Evolutionary conservation across 208 protist species (phyloP).

Genomic region (Trypanosoma rangeli): DNA sequence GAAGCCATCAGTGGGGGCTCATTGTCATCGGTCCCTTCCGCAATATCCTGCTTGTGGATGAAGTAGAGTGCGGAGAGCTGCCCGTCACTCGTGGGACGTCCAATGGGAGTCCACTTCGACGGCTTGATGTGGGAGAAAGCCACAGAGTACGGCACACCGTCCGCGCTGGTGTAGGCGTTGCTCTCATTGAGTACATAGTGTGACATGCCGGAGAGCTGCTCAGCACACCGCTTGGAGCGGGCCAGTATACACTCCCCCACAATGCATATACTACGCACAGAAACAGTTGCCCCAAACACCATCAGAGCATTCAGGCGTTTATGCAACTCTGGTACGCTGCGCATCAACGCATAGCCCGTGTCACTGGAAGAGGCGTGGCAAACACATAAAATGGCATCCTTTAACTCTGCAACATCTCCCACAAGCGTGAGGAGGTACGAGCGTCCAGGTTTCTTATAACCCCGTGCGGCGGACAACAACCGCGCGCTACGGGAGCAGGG

Average conservation of each 20-base stretch:
- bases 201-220: conserved; percentile 40
- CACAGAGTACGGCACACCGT: conserved; percentile 85
- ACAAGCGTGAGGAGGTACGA: conserved; percentile 68
- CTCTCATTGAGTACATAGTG: conserved; percentile 60
- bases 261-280: conserved; percentile 59
- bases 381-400: conserved; percentile 80
- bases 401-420: conserved; percentile 53
- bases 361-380: conserved; percentile 74
- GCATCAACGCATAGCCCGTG: conserved; percentile 54
- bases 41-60: conserved; percentile 35
- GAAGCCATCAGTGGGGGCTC: not conserved
- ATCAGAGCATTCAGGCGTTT: conserved; percentile 62
- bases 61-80: conserved; percentile 31
- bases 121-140: conserved; percentile 68
- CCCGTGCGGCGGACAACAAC: conserved; percentile 68
- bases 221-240: conserved; percentile 48
- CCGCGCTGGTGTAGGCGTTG: conserved; percentile 83
- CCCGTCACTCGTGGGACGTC: conserved; percentile 27
- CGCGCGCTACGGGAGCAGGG: conserved; percentile 24
- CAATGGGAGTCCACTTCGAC: conserved; percentile 59
- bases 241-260: conserved; percentile 53
- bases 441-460: conserved; percentile 53
- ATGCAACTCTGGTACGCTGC: conserved; percentile 49
- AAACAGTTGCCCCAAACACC: conserved; percentile 69
- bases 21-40: not conserved